Evolutionary conservation across 441 rosid genomes (phyloP).

Genomic region (Cnidoscolus chayamansa): DNA sequence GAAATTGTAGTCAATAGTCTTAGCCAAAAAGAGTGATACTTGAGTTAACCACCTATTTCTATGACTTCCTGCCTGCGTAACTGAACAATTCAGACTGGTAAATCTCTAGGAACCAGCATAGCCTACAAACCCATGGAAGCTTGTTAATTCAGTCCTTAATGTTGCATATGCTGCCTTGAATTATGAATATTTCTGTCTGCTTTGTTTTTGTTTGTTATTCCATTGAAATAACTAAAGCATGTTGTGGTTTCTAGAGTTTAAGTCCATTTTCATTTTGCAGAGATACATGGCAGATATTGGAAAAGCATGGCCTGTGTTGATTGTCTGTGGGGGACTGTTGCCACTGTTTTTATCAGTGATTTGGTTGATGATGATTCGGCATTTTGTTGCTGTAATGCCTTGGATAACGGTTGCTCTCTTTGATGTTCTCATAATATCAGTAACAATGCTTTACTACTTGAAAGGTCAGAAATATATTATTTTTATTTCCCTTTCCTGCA

Average conservation of each 20-base stretch:
- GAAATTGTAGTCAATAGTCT: neutral
- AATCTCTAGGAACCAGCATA: neutral
- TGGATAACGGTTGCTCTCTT: constrained; percentile 91
- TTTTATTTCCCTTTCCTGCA: constrained; percentile 3
- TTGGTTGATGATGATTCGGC: constrained; percentile 88
- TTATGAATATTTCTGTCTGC: neutral
- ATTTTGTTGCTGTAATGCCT: constrained; percentile 95
- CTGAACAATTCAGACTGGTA: neutral
- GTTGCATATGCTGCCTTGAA: neutral
- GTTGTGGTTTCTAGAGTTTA: constrained; percentile 10
- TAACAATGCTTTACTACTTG: constrained; percentile 79
- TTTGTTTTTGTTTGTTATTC: neutral
- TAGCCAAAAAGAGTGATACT: neutral
- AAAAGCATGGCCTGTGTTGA: constrained; percentile 88
- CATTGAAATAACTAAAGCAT: neutral
- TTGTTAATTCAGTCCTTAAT: neutral
- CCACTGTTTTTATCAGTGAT: constrained; percentile 84
- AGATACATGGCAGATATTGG: constrained; percentile 93
- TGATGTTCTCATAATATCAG: constrained; percentile 74
- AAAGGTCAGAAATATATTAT: constrained; percentile 53
- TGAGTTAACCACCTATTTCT: neutral
- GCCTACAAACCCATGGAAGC: neutral
- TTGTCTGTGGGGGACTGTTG: constrained; percentile 89
- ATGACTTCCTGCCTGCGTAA: constrained; percentile 1
- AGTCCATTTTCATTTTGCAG: constrained; percentile 42